Evolutionary conservation across 2,329 filamentous ascomycete species (phyloP).

Genomic region (Epichloe baconii): DNA sequence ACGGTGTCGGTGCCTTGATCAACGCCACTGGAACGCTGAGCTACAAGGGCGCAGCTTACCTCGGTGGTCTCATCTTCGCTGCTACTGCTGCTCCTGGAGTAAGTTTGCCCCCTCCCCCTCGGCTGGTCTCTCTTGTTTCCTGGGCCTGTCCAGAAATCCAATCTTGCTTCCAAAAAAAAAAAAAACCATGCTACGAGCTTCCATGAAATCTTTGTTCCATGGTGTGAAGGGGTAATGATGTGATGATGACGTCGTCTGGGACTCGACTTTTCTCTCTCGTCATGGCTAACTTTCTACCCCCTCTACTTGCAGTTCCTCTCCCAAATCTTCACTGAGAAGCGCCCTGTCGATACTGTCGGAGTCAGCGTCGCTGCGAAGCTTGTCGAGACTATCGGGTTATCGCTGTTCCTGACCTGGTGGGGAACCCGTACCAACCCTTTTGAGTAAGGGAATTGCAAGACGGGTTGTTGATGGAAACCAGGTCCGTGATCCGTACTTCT

Average conservation of each 20-base stretch:
- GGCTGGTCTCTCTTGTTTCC: background rate
- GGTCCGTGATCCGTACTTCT: background rate
- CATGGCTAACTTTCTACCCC: background rate
- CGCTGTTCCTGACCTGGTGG: conserved; percentile 93
- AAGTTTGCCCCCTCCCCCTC: conserved; percentile 19
- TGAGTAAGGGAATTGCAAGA: conserved; percentile 36
- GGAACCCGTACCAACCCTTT: conserved; percentile 90
- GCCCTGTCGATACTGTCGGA: conserved; percentile 78
- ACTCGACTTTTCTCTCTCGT: background rate
- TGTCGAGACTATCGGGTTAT: conserved; percentile 86
- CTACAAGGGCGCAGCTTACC: conserved; percentile 95
- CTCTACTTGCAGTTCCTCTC: conserved; percentile 54
- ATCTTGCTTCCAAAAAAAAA: background rate
- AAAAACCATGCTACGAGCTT: background rate
- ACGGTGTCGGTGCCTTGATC: conserved; percentile 79
- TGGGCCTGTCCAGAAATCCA: background rate
- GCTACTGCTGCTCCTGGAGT: conserved; percentile 80
- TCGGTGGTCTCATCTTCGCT: conserved; percentile 82
- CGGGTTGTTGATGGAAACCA: background rate
- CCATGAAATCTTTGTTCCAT: background rate
- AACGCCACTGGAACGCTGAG: conserved; percentile 90
- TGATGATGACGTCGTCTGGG: background rate
- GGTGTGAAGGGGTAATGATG: background rate
- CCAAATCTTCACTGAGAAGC: conserved; percentile 82
- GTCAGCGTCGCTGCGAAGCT: conserved; percentile 74